phyloP scores from a whole-genome alignment of 257 asterid species.

The Solanum neorickii region DNA sequence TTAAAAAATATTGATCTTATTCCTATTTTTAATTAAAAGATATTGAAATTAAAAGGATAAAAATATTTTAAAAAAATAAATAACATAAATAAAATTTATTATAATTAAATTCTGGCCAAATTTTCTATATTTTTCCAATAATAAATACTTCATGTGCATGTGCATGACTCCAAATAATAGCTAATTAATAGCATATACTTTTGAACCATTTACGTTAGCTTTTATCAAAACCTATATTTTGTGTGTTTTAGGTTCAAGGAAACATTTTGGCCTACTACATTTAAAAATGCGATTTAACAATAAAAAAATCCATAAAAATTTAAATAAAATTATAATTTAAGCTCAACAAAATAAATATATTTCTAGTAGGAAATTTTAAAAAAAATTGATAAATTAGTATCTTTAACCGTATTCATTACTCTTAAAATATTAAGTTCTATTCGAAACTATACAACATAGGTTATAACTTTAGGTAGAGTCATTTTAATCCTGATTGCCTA shows the following conservation, averaged over 20 bases:
- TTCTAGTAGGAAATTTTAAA: background rate
- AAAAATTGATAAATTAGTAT: too few species aligned
- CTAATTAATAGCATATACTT: background rate
- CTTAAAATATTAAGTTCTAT: background rate
- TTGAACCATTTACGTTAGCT: background rate
- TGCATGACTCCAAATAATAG: background rate
- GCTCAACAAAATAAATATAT: background rate
- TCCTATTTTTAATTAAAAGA: too few species aligned
- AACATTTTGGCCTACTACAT: background rate
- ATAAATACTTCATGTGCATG: background rate
- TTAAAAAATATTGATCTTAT: too few species aligned
- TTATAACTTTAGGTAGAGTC: too few species aligned
- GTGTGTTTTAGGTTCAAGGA: background rate
- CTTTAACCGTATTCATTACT: background rate
- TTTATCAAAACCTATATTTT: background rate
- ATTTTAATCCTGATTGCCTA: too few species aligned
- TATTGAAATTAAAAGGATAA: too few species aligned
- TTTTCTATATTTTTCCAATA: background rate
- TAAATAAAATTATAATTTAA: background rate
- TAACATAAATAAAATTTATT: too few species aligned
- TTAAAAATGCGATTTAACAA: background rate
- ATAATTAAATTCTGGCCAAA: too few species aligned
- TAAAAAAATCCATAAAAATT: background rate
- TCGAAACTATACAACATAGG: too few species aligned
- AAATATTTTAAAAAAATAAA: too few species aligned